These are phyloP conservation scores for Parietaria judaica DNA, from an alignment of 306 rosid genomes.

Conservation along the genomic window DNA sequence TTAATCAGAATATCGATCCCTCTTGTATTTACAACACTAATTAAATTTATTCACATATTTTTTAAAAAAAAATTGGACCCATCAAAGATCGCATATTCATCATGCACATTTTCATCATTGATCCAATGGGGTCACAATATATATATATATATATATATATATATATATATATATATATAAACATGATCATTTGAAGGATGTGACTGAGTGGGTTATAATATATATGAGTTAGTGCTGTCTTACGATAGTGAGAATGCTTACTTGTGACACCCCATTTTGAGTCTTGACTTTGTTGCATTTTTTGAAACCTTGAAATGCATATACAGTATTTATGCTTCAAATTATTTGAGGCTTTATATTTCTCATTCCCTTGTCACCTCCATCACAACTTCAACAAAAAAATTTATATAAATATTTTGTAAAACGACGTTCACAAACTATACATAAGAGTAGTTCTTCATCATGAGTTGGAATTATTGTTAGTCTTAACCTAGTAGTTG, in stretches of 20 bases:
- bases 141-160: neutral
- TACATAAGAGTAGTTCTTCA: neutral
- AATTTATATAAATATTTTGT: neutral
- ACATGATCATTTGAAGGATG: constrained; percentile 8
- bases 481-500: neutral
- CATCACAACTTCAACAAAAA: constrained; percentile 3
- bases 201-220: neutral
- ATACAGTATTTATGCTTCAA: neutral
- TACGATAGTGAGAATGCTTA: constrained; percentile 66
- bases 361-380: constrained; percentile 7
- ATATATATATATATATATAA: neutral
- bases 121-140: constrained; percentile 36
- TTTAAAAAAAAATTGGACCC: neutral
- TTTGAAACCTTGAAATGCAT: constrained; percentile 1
- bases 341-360: constrained; percentile 6
- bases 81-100: constrained; percentile 17
- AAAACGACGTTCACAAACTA: neutral
- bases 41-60: no score
- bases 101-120: constrained; percentile 8
- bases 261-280: constrained; percentile 45
- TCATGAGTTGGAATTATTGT: neutral
- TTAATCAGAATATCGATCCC: no score
- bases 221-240: constrained; percentile 46
- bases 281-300: neutral
- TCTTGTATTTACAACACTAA: no score